Conservation (phyloP, 2,329 filamentous ascomycete species). For the Fonsecaea pugnacius region DNA sequence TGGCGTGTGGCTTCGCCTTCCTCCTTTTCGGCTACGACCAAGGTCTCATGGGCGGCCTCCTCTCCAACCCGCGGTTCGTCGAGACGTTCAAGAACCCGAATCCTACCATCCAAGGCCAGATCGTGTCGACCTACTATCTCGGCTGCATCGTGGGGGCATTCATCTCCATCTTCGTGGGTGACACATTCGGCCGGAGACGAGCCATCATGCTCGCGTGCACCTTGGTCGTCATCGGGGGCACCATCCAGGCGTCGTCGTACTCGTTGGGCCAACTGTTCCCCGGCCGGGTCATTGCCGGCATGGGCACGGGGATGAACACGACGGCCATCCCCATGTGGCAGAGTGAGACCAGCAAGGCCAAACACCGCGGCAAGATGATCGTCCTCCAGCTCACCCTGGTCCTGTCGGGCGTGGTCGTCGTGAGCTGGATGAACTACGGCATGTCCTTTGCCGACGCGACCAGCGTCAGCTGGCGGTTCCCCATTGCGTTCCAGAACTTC, state of each 20-base stretch:
- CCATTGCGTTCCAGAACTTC: slow-evolving; percentile 61
- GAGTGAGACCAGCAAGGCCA: slow-evolving; percentile 50
- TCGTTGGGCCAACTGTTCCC: slow-evolving; percentile 52
- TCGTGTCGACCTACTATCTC: slow-evolving; percentile 59
- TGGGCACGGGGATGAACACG: slow-evolving; percentile 44
- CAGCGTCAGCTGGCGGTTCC: slow-evolving; percentile 58
- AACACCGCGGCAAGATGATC: slow-evolving; percentile 47
- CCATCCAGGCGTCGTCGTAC: slow-evolving; percentile 49
- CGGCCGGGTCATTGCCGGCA: slow-evolving; percentile 51
- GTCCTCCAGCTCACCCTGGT: slow-evolving; percentile 37
- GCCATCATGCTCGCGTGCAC: slow-evolving; percentile 49
- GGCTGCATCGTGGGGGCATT: slow-evolving; percentile 41
- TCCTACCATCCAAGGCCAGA: slow-evolving; percentile 55
- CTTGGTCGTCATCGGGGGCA: slow-evolving; percentile 50
- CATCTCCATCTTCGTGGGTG: slow-evolving; percentile 41
- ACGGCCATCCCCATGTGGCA: slow-evolving; percentile 50
- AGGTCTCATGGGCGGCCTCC: slow-evolving; percentile 44
- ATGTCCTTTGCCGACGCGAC: slow-evolving; percentile 42
- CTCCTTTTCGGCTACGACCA: slow-evolving; percentile 52
- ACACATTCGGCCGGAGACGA: slow-evolving; percentile 50
- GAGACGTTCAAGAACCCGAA: slow-evolving; percentile 40
- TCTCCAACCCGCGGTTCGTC: slow-evolving; percentile 39
- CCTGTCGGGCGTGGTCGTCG: slow-evolving; percentile 25
- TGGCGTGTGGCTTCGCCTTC: slow-evolving; percentile 50
- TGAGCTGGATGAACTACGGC: slow-evolving; percentile 27